Conservation (phyloP, 495 filamentous ascomycete genomes). For the Aspergillus leporis region DNA sequence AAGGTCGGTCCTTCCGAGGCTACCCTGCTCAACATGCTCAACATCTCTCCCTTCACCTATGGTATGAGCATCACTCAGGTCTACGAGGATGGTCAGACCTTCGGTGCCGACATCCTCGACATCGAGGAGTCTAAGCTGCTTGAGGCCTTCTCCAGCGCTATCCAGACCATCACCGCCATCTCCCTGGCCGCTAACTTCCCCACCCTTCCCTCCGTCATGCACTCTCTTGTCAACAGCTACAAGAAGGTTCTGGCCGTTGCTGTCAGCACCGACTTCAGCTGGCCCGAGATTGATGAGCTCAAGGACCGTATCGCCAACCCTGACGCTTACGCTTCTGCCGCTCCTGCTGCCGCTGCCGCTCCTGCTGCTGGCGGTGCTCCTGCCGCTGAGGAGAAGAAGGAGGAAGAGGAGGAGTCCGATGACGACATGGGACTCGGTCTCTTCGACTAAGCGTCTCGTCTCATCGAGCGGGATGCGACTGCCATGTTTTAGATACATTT, state of each 20-base stretch:
- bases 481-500: constrained; percentile 48
- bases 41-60: constrained; percentile 99
- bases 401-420: constrained; percentile 48
- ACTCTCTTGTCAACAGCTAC: constrained; percentile 94
- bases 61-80: constrained; percentile 95
- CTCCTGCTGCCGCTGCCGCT: constrained; percentile 60
- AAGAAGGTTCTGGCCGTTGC: constrained; percentile 95
- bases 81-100: constrained; percentile 94
- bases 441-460: constrained; percentile 53
- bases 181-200: constrained; percentile 93
- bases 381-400: constrained; percentile 56
- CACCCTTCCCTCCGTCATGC: constrained; percentile 92
- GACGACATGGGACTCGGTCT: constrained; percentile 59
- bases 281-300: constrained; percentile 93
- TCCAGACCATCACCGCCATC: constrained; percentile 82
- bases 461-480: constrained; percentile 28
- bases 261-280: constrained; percentile 86
- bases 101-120: constrained; percentile 80
- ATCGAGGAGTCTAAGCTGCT: constrained; percentile 92
- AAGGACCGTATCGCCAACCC: constrained; percentile 99
- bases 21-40: constrained; percentile 97
- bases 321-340: constrained; percentile 84
- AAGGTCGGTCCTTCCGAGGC: constrained; percentile 99
- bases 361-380: constrained; percentile 49
- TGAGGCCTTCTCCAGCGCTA: constrained; percentile 75